Conservation (phyloP, 177 flowering plant genomes). For the Vitis hybrid region DNA sequence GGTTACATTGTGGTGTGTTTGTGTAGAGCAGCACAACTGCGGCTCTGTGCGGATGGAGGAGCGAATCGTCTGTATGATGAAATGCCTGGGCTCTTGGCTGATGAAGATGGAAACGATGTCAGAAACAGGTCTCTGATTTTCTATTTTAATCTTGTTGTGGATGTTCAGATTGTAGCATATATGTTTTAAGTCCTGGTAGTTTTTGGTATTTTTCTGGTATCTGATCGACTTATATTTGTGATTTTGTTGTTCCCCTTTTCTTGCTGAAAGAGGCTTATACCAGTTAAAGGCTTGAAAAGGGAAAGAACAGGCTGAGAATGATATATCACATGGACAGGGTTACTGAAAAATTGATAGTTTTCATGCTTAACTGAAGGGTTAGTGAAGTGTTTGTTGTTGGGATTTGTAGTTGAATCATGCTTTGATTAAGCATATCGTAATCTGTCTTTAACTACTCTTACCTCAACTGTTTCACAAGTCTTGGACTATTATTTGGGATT, state of each 20-base stretch:
- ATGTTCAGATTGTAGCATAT: background rate
- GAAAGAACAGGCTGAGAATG: background rate
- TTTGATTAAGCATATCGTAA: too few species aligned
- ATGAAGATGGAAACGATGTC: conserved; percentile 51
- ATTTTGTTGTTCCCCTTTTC: too few species aligned
- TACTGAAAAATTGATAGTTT: background rate
- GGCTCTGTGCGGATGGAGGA: conserved; percentile 94
- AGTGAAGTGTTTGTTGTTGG: too few species aligned
- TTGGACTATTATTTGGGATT: too few species aligned
- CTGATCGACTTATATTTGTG: background rate
- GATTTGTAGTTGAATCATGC: too few species aligned
- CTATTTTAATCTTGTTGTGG: background rate
- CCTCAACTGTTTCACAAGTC: too few species aligned
- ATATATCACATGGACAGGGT: background rate
- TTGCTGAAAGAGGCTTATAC: too few species aligned
- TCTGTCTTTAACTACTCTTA: too few species aligned
- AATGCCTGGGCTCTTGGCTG: conserved; percentile 64
- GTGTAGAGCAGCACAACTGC: conserved; percentile 74
- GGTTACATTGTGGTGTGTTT: conserved; percentile 8
- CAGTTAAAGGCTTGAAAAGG: background rate
- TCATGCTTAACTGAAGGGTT: background rate
- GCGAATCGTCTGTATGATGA: conserved; percentile 88
- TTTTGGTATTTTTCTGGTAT: background rate
- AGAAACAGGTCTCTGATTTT: conserved; percentile 49
- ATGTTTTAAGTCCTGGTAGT: background rate